A percentile compares a stretch with the other conserved stretches of the same genome.
Evolutionary conservation across 2,329 filamentous ascomycete genomes (phyloP).

Genomic region (Fusarium euwallaceae): DNA sequence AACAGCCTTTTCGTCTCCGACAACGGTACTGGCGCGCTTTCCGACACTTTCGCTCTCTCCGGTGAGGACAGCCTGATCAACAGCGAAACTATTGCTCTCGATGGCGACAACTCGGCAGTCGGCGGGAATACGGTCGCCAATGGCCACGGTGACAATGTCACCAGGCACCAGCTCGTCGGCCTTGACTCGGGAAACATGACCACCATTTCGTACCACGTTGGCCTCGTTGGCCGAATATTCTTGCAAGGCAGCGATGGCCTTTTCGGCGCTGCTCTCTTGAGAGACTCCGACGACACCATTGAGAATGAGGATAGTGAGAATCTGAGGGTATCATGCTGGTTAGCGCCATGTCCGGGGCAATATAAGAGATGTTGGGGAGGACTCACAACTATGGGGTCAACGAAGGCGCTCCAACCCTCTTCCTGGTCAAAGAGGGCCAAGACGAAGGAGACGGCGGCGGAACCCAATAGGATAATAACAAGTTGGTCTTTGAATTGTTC

Average conservation of each 20-base stretch:
- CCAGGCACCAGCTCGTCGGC: constrained; percentile 98
- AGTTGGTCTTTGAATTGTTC: constrained; percentile 99
- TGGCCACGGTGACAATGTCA: constrained; percentile 87
- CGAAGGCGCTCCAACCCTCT: constrained; percentile 96
- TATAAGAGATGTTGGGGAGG: constrained; percentile 1
- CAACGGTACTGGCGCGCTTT: constrained; percentile 77
- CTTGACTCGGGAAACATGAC: constrained; percentile 84
- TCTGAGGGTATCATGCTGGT: constrained; percentile 64
- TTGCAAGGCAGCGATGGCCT: constrained; percentile 96
- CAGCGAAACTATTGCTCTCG: constrained; percentile 96
- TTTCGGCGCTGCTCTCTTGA: constrained; percentile 98
- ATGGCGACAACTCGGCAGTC: constrained; percentile 92
- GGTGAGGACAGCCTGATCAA: constrained; percentile 97
- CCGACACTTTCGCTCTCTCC: constrained; percentile 97
- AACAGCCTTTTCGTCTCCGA: constrained; percentile 86
- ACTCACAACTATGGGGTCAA: constrained; percentile 93
- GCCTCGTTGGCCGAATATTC: constrained; percentile 99
- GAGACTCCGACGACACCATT: constrained; percentile 98
- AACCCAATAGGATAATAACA: constrained; percentile 93
- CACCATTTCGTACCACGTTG: constrained; percentile 86
- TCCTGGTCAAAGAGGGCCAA: constrained; percentile 93
- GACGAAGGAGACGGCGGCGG: constrained; percentile 92
- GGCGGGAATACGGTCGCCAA: constrained; percentile 93
- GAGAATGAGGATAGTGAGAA: constrained; percentile 94
- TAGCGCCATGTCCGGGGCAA: constrained; percentile 2